Evolutionary conservation across 78 protist genomes (phyloP).

Genomic region (Guillardia theta): DNA sequence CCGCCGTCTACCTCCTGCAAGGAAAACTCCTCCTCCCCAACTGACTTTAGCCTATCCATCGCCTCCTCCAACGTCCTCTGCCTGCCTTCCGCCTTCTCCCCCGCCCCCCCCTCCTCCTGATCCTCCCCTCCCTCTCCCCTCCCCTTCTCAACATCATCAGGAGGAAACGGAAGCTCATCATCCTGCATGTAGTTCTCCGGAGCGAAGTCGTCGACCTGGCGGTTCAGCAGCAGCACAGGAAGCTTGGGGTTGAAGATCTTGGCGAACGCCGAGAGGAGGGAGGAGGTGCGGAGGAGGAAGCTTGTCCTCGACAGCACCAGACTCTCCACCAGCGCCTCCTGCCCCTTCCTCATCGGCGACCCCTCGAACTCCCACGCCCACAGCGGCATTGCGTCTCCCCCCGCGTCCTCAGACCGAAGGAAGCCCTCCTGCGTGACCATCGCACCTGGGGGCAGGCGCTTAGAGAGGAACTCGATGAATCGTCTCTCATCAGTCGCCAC

Average conservation of each 20-base stretch:
- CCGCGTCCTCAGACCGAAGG: background rate
- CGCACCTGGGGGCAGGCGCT: background rate
- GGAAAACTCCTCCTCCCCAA: too few relatives aligned
- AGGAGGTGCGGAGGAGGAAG: conserved; percentile 37
- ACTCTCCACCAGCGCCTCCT: background rate
- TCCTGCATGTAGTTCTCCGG: too few relatives aligned
- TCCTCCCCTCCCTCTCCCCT: too few relatives aligned
- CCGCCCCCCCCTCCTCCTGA: too few relatives aligned
- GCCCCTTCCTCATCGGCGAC: background rate
- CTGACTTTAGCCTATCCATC: too few relatives aligned
- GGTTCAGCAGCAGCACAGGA: background rate
- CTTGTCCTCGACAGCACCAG: background rate
- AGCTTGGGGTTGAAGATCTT: background rate
- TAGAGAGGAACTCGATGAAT: background rate
- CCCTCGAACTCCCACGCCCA: background rate
- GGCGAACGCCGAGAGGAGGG: background rate
- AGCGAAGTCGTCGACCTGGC: too few relatives aligned
- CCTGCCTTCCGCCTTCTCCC: too few relatives aligned
- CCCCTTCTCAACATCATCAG: too few relatives aligned
- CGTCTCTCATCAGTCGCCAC: background rate
- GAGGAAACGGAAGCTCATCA: too few relatives aligned
- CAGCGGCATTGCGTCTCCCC: background rate
- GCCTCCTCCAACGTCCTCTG: too few relatives aligned
- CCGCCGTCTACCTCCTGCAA: too few relatives aligned
- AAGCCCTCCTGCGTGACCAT: background rate